A percentile compares a stretch with the other conserved stretches of the same genome.
phyloP scores from a whole-genome alignment of 805 yeast genomes.

The Pichia cabralensis region DNA sequence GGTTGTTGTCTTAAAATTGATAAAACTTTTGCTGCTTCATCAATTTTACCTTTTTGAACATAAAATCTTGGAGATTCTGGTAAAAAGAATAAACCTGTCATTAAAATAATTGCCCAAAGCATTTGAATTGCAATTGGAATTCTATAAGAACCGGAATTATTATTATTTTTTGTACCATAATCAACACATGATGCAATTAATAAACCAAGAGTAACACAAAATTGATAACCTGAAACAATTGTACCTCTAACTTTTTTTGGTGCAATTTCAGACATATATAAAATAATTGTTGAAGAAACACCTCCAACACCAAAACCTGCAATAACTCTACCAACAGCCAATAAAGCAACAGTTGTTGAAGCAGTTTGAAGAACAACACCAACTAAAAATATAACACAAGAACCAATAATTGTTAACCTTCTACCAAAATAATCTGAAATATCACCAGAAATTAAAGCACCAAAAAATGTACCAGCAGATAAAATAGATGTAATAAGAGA shows the following conservation, averaged over 20 bases:
- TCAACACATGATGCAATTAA: constrained; percentile 61
- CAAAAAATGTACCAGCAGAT: constrained; percentile 62
- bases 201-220: constrained; percentile 56
- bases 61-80: constrained; percentile 74
- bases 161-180: constrained; percentile 50
- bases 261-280: constrained; percentile 71
- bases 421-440: constrained; percentile 37
- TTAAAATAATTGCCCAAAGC: constrained; percentile 54
- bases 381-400: constrained; percentile 34
- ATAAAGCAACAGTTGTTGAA: constrained; percentile 34
- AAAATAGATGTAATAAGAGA: constrained; percentile 60
- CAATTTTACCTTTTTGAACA: constrained; percentile 45
- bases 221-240: constrained; percentile 64
- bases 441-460: constrained; percentile 55
- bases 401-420: constrained; percentile 34
- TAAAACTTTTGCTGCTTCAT: constrained; percentile 48
- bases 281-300: constrained; percentile 65
- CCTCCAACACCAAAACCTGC: constrained; percentile 77
- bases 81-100: constrained; percentile 51
- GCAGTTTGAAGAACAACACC: constrained; percentile 42
- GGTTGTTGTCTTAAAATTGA: constrained; percentile 45
- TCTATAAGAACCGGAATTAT: constrained; percentile 52
- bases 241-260: constrained; percentile 76
- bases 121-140: constrained; percentile 70
- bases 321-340: constrained; percentile 60